Base-by-base conservation (phyloP, 2,329 filamentous ascomycete species). In the Beauveria medogensis region DNA sequence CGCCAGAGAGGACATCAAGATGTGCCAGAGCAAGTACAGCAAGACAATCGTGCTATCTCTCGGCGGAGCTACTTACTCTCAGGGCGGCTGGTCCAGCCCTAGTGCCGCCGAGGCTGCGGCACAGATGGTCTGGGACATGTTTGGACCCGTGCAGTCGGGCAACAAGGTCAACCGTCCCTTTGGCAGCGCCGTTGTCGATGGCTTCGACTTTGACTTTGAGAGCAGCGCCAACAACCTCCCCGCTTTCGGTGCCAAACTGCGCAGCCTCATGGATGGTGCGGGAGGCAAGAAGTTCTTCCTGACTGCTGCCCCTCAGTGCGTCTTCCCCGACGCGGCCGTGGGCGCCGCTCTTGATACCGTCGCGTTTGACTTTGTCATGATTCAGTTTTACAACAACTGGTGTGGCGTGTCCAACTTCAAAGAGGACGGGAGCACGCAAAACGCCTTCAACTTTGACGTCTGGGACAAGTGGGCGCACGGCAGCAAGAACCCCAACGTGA, bases 141-240 rank as follows among this genome's bases (percentile, higher is more conserved):
- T 91, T 70, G 89, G 89, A 2, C 85, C 88, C 5, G 69, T 72
- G 8, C 68, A 71, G 43, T 67, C 73, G 14, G 75, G 72, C 34
- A 77, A 72, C 46, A 72, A 71, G 1, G 75, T 75, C 8, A 77
- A 82, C 60, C 83, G 89, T 9, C 89, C 89, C 1, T 91, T 91
- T 69, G 86, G 86, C 59, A 72, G 74, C 14, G 82, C 85, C 10
- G 77, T 83, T 4, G 74, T 92, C 47, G 87, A 92, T 70, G 89
- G 89, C 5, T 91, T 92, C 70, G 89, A 92, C 72, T 84, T 91
- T 64, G 89, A 92, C 70, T 86, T 91, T 64, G 88, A 91, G 73
- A 77, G 82, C 5, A 71, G 73, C 3, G 80, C 82, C 16, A 72
- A 72, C 53, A 86, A 89, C 73, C 84, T 88, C 74, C 78, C 76